Conservation (phyloP, 225 moss, liverwort and hornwort genomes). For the Anthoceros angustus region DNA sequence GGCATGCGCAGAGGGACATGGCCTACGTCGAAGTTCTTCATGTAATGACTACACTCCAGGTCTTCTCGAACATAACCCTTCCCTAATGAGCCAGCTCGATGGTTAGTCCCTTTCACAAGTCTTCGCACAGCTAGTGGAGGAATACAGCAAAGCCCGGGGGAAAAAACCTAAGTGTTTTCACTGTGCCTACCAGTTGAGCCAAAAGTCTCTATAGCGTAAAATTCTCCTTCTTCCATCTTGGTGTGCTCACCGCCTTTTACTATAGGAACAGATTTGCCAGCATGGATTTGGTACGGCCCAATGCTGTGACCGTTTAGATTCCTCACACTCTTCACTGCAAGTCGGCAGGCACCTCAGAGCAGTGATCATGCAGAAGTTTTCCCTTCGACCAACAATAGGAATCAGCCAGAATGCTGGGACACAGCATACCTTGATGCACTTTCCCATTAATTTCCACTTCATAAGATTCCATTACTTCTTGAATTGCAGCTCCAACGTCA, state of each 20-base stretch:
- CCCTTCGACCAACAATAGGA: constrained; percentile 6
- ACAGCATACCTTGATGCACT: constrained; percentile 49
- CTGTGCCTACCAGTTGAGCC: constrained; percentile 54
- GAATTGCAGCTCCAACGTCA: constrained; percentile 90
- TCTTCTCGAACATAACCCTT: constrained; percentile 84
- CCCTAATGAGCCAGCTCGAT: constrained; percentile 18
- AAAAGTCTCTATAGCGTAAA: constrained; percentile 84
- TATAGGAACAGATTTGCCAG: constrained; percentile 69
- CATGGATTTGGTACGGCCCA: constrained; percentile 88
- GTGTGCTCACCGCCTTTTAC: constrained; percentile 92
- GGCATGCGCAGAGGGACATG: constrained; percentile 70
- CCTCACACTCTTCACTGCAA: constrained; percentile 70
- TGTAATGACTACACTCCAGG: constrained; percentile 91
- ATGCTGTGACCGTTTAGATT: constrained; percentile 86
- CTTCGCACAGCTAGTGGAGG: neutral
- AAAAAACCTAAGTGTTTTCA: neutral
- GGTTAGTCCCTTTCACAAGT: neutral
- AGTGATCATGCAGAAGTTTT: neutral
- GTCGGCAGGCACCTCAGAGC: neutral
- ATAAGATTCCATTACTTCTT: constrained; percentile 89
- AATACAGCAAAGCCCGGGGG: neutral
- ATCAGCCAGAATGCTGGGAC: constrained; percentile 4
- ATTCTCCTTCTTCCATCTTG: constrained; percentile 97
- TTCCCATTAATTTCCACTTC: constrained; percentile 92
- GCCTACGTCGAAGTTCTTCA: constrained; percentile 80